Percentiles rank a stretch among this genome's conserved stretches.
These are phyloP conservation scores for Sphagnum fallax DNA, from an alignment of 228 moss, liverwort and hornwort species.

Conservation along the genomic window DNA sequence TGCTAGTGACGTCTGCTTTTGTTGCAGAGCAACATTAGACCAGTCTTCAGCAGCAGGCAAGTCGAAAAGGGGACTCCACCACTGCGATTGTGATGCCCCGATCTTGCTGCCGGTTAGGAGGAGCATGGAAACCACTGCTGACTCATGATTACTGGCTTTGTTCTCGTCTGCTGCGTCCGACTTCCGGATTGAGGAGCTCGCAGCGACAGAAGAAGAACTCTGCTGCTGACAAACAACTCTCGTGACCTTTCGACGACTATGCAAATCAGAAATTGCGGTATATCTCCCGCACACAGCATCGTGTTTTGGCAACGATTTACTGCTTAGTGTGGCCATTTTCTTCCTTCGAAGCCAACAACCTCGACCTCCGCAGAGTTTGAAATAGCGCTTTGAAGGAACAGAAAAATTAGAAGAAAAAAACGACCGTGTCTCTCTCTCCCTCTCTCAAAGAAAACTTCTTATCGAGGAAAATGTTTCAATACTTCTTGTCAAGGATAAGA, in stretches of 20 bases:
- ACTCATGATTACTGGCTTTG: conserved; percentile 16
- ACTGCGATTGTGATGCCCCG: conserved; percentile 3
- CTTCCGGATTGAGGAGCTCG: conserved; percentile 6
- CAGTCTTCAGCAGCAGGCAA: conserved; percentile 33
- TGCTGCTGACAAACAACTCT: conserved; percentile 19
- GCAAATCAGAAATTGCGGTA: conserved; percentile 4
- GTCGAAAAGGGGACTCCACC: conserved; percentile 61
- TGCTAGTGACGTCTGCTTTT: conserved; percentile 7
- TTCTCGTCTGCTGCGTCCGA: background rate
- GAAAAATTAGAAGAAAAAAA: background rate
- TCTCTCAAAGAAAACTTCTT: too few relatives aligned
- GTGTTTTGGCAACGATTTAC: conserved; percentile 7
- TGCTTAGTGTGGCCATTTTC: conserved; percentile 27
- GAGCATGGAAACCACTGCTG: conserved; percentile 20
- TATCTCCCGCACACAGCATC: conserved; percentile 5
- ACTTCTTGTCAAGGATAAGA: too few relatives aligned
- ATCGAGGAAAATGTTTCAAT: too few relatives aligned
- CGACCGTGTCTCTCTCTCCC: too few relatives aligned
- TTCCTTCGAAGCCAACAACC: background rate
- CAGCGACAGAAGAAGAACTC: conserved; percentile 1
- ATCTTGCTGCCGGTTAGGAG: conserved; percentile 19
- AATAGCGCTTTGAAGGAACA: background rate
- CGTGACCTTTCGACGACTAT: conserved; percentile 9
- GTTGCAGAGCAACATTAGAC: conserved; percentile 17
- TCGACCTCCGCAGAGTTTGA: background rate